Evolutionary conservation across 257 asterid species (phyloP).

Genomic region (Salvia rosmarinus): DNA sequence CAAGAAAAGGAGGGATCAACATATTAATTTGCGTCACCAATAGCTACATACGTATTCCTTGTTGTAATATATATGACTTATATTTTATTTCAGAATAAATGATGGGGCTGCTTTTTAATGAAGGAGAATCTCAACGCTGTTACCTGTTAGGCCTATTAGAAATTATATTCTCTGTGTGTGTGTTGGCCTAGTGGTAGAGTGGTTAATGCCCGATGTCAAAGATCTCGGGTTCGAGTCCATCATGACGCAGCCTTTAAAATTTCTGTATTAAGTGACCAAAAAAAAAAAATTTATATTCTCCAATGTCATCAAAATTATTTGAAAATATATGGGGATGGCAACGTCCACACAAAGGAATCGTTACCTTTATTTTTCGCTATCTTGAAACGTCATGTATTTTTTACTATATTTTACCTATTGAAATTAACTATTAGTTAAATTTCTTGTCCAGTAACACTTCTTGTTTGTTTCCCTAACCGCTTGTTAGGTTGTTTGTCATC

Average conservation of each 20-base stretch:
- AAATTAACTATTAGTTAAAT: not conserved
- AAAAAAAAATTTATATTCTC: no score
- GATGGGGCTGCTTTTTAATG: not conserved
- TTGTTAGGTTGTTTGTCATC: not conserved
- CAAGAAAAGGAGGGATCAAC: not conserved
- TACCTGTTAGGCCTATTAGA: not conserved
- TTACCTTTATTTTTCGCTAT: not conserved
- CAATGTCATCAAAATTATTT: no score
- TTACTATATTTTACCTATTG: not conserved
- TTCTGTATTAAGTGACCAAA: no score
- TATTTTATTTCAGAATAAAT: not conserved
- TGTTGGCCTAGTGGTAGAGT: no score
- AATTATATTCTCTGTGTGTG: not conserved
- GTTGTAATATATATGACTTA: not conserved
- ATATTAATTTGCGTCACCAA: not conserved
- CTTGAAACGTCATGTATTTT: not conserved
- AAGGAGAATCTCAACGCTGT: slow-evolving; percentile 28
- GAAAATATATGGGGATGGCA: slow-evolving; percentile 4
- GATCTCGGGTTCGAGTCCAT: no score
- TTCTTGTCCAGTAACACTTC: not conserved
- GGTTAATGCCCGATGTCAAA: no score
- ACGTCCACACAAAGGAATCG: slow-evolving; percentile 15
- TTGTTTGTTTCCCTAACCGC: slow-evolving; percentile 4
- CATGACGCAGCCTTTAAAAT: no score
- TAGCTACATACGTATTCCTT: no score